Percentiles rank a stretch among this genome's conserved stretches.
Conservation (phyloP, 2,329 filamentous ascomycete genomes). For the Colletotrichum spaethianum region DNA sequence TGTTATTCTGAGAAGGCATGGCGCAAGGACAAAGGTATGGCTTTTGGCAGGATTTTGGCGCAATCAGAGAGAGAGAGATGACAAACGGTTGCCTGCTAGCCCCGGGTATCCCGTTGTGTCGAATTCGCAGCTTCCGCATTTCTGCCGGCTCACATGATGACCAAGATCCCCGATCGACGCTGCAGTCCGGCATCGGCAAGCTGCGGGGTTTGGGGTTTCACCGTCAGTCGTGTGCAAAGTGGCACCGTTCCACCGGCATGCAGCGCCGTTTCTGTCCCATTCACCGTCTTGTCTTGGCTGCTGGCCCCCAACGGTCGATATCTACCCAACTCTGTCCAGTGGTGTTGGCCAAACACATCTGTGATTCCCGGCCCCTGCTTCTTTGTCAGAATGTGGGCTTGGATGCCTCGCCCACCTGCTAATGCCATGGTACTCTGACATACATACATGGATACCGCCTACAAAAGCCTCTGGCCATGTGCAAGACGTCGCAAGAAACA, state of each 20-base stretch:
- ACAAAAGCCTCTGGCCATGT: slow-evolving; percentile 4
- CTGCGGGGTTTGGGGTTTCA: neutral
- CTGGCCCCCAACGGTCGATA: neutral
- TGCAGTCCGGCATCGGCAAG: neutral
- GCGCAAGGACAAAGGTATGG: neutral
- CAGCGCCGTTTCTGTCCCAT: slow-evolving; percentile 25
- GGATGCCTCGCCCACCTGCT: slow-evolving; percentile 17
- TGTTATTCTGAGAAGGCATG: neutral
- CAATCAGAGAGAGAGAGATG: neutral
- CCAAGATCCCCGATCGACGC: slow-evolving; percentile 6
- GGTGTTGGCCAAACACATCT: neutral
- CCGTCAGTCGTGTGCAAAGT: neutral
- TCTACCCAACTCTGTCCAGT: neutral
- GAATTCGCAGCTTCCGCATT: slow-evolving; percentile 11
- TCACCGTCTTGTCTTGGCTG: neutral
- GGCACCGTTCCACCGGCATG: slow-evolving; percentile 5
- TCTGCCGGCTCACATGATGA: slow-evolving; percentile 29
- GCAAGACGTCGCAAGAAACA: slow-evolving; percentile 1
- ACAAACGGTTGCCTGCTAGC: neutral
- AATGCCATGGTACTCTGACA: slow-evolving; percentile 39
- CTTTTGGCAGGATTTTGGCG: neutral
- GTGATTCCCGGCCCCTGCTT: neutral
- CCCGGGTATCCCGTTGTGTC: neutral
- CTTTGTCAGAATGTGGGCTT: slow-evolving; percentile 26
- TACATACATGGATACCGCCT: slow-evolving; percentile 28